Conservation (phyloP, 2,329 filamentous ascomycete genomes). For the Apiospora arundinis region DNA sequence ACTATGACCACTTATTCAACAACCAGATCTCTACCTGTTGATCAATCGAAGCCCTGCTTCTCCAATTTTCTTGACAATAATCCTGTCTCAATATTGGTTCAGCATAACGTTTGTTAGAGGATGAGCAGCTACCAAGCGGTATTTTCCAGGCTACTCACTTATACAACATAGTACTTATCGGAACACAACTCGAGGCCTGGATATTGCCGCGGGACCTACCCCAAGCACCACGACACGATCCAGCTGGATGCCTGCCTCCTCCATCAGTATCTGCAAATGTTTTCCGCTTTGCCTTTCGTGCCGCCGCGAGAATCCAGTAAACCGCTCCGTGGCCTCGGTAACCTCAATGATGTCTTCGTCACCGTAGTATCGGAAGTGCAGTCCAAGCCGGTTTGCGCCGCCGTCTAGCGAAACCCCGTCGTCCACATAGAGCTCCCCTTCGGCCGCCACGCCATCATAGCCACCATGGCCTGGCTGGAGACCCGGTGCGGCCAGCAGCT, state of each 20-base stretch:
- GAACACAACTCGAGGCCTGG: neutral
- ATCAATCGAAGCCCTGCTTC: neutral
- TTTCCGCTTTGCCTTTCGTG: neutral
- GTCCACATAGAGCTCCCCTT: neutral
- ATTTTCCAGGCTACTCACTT: neutral
- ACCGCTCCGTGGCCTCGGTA: neutral
- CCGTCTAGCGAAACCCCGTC: constrained; percentile 2
- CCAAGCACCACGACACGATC: neutral
- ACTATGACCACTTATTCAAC: no score
- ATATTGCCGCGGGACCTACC: neutral
- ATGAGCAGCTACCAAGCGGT: neutral
- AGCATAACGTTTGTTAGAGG: neutral
- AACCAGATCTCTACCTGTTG: no score
- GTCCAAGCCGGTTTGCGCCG: neutral
- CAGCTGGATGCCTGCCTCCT: neutral
- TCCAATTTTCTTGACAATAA: neutral
- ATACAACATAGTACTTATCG: neutral
- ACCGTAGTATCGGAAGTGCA: neutral
- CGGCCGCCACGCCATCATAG: neutral
- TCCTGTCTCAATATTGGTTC: neutral
- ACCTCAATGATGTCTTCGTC: neutral
- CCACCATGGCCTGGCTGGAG: neutral
- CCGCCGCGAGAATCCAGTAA: neutral
- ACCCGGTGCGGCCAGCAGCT: constrained; percentile 53
- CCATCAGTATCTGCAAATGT: neutral